Conservation (phyloP, 805 yeast genomes). For the Teunomyces aglyptinius region DNA sequence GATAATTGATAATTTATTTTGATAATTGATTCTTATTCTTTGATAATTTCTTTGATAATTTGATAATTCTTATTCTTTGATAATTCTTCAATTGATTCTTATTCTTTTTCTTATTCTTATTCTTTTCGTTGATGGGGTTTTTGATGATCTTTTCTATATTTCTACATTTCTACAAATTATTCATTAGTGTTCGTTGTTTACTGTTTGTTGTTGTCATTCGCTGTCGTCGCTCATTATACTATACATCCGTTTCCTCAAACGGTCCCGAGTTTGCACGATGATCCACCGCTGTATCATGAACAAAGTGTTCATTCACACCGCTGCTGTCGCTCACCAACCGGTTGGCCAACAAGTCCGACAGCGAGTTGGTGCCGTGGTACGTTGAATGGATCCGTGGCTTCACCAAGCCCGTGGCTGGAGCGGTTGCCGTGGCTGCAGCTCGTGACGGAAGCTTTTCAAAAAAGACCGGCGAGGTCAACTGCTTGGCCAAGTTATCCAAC, state of each 20-base stretch:
- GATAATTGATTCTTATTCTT: too few species aligned
- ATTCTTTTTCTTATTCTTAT: too few species aligned
- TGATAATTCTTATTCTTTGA: too few species aligned
- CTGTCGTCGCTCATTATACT: neutral
- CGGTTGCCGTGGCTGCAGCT: slow-evolving; percentile 5
- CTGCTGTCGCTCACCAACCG: slow-evolving; percentile 13
- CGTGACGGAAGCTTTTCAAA: slow-evolving; percentile 40
- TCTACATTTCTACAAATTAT: too few species aligned
- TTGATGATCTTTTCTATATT: too few species aligned
- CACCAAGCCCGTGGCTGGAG: slow-evolving; percentile 18
- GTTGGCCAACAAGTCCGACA: slow-evolving; percentile 21
- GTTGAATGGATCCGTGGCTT: slow-evolving; percentile 12
- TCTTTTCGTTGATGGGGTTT: too few species aligned
- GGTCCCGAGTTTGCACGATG: neutral
- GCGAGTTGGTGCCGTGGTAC: slow-evolving; percentile 18
- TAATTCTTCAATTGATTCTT: too few species aligned
- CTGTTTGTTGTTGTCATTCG: too few species aligned
- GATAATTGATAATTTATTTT: too few species aligned
- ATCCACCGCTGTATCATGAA: slow-evolving; percentile 16
- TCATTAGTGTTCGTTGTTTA: too few species aligned
- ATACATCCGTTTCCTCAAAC: neutral
- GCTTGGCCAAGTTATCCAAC: slow-evolving; percentile 40
- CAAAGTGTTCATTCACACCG: slow-evolving; percentile 34
- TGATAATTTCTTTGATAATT: too few species aligned
- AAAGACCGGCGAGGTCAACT: slow-evolving; percentile 32